phyloP scores from a whole-genome alignment of 2,329 filamentous ascomycete genomes.

The Botrytis medusae region DNA sequence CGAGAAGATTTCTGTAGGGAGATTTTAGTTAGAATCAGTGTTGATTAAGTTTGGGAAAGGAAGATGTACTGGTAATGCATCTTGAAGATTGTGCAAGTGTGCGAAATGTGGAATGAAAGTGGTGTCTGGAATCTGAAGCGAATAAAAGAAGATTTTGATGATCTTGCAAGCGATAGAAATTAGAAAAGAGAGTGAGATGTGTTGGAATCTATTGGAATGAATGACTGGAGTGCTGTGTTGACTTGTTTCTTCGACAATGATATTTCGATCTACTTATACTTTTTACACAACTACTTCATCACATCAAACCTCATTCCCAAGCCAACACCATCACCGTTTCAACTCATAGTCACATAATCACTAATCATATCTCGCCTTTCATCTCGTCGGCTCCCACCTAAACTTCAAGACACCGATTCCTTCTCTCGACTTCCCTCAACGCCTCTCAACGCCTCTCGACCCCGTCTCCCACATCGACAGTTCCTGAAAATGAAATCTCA shows the following conservation, averaged over 20 bases:
- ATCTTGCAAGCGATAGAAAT: background rate
- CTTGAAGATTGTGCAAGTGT: background rate
- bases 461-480: background rate
- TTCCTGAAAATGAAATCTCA: background rate
- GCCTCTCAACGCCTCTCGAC: background rate
- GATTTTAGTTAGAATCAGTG: background rate
- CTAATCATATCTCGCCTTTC: rapidly evolving
- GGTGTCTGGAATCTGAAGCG: background rate
- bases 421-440: background rate
- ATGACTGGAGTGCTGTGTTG: background rate
- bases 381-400: background rate
- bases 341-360: background rate
- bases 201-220: background rate
- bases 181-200: background rate
- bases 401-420: background rate
- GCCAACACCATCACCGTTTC: background rate
- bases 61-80: background rate
- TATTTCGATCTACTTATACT: background rate
- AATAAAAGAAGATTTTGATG: background rate
- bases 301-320: background rate
- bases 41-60: background rate
- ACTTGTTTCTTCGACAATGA: background rate
- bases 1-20: background rate
- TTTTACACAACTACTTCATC: background rate
- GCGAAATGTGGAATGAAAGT: background rate